A percentile compares a stretch with the other conserved stretches of the same genome.
phyloP scores from a whole-genome alignment of 495 filamentous ascomycete genomes.

The Hypoxylon crocopeplum region DNA sequence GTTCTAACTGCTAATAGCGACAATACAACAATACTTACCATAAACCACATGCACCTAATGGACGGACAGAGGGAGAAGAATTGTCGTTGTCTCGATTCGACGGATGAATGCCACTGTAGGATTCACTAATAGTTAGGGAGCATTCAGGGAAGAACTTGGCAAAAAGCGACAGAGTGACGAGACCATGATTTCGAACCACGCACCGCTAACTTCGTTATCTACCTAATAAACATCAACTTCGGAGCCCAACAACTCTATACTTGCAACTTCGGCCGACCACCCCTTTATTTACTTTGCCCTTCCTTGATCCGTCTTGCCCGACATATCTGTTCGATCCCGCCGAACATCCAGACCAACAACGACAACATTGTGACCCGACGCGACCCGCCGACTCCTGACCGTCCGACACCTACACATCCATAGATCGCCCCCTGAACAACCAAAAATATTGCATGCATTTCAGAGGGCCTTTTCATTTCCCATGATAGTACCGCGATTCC shows the following conservation, averaged over 20 bases:
- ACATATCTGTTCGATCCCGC: conserved; percentile 8
- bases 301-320: conserved; percentile 2
- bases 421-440: neutral
- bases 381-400: neutral
- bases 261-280: conserved; percentile 29
- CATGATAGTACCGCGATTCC: conserved; percentile 48
- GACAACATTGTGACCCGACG: conserved; percentile 20
- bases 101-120: conserved; percentile 7
- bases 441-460: conserved; percentile 26
- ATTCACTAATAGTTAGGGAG: neutral
- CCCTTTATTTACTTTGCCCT: conserved; percentile 27
- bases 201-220: conserved; percentile 33
- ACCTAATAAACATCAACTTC: conserved; percentile 31
- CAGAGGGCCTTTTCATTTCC: conserved; percentile 16
- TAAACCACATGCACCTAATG: neutral
- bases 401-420: neutral
- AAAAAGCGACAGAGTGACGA: conserved; percentile 8
- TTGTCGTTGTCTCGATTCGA: conserved; percentile 3
- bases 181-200: conserved; percentile 27
- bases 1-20: too few species aligned
- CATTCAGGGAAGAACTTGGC: conserved; percentile 11
- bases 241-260: conserved; percentile 41
- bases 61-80: neutral
- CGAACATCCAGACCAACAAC: neutral
- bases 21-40: too few species aligned